phyloP scores from a whole-genome alignment of 257 asterid species.

The Verbena officinalis region DNA sequence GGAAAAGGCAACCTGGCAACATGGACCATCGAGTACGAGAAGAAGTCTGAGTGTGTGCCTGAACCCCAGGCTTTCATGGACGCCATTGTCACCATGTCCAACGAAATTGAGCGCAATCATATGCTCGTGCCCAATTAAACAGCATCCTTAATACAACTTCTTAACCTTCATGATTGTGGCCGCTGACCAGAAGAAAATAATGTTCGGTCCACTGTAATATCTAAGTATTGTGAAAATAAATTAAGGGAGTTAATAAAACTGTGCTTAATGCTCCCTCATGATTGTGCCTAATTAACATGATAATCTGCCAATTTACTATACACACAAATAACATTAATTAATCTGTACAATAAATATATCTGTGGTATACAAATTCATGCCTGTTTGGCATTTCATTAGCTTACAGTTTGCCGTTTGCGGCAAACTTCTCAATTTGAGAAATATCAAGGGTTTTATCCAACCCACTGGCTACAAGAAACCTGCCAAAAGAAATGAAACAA shows the following conservation, averaged over 20 bases:
- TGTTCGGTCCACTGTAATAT: no score
- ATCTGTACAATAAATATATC: conserved; percentile 16
- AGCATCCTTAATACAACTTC: no score
- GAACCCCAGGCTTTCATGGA: conserved; percentile 49
- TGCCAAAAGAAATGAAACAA: conserved; percentile 29
- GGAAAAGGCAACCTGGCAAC: conserved; percentile 32
- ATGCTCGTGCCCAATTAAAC: no score
- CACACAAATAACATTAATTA: not conserved
- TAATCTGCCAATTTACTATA: no score
- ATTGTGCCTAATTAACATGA: no score
- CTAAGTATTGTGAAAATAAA: no score
- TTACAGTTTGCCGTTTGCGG: conserved; percentile 42
- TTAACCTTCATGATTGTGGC: no score
- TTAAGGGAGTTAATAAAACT: no score
- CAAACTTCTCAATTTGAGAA: conserved; percentile 59
- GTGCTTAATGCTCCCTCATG: no score
- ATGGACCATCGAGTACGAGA: conserved; percentile 63
- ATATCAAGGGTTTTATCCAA: conserved; percentile 62
- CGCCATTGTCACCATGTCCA: conserved; percentile 35
- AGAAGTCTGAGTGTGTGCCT: conserved; percentile 47
- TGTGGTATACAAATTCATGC: not conserved
- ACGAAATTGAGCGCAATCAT: conserved; percentile 50
- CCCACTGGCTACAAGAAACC: conserved; percentile 70
- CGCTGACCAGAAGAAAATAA: no score
- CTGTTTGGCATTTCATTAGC: not conserved